Conservation (phyloP, 169 alveolate species). For the Eimeria nieschulzi region DNA sequence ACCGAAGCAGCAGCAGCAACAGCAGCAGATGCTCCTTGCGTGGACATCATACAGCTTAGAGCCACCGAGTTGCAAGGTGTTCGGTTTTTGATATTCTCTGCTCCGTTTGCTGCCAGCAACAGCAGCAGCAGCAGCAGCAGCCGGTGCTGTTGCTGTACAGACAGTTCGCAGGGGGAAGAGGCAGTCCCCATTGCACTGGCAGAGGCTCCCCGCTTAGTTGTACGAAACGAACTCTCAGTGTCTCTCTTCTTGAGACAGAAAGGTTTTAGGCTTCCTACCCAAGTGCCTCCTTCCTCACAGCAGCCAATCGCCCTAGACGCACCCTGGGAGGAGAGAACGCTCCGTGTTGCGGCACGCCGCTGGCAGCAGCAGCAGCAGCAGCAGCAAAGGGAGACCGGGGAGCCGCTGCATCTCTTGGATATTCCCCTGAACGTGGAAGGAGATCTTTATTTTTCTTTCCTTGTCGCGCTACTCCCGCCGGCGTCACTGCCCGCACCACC, state of each 20-base stretch:
- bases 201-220: constrained; percentile 14
- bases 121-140: constrained; percentile 17
- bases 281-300: background rate
- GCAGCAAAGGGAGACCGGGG: background rate
- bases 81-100: background rate
- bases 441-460: constrained; percentile 13
- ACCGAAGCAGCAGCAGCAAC: background rate
- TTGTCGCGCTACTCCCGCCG: constrained; percentile 7
- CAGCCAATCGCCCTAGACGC: constrained; percentile 25
- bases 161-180: background rate
- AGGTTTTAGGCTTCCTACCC: background rate
- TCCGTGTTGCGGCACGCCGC: constrained; percentile 17
- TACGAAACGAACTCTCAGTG: background rate
- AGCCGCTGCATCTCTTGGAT: constrained; percentile 27
- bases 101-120: constrained; percentile 5
- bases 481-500: background rate
- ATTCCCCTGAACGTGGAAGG: background rate
- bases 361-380: constrained; percentile 25
- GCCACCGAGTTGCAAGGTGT: constrained; percentile 1
- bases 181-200: background rate
- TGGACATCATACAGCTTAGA: background rate
- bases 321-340: constrained; percentile 11
- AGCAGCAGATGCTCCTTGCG: background rate
- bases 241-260: constrained; percentile 8
- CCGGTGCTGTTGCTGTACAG: background rate